Conservation (phyloP, 192 early-diverging fungal species). For the Mortierella hygrophila region DNA sequence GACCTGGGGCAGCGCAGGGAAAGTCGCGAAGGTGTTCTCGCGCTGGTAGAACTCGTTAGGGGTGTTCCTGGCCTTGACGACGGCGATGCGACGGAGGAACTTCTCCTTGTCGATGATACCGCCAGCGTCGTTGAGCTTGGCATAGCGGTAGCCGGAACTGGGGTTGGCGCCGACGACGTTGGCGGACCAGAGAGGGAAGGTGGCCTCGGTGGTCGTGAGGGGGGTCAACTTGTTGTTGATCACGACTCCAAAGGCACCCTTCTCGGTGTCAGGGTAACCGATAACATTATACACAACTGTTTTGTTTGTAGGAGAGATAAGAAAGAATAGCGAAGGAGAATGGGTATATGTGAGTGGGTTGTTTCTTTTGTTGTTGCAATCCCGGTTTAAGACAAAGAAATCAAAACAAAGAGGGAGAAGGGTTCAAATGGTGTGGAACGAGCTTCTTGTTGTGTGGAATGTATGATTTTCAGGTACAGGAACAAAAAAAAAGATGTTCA, state of each 20-base stretch:
- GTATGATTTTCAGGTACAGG: not conserved
- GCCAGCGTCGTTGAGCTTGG: constrained; percentile 18
- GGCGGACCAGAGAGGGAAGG: constrained; percentile 48
- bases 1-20: constrained; percentile 31
- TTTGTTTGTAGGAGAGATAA: not conserved
- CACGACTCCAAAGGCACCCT: constrained; percentile 27
- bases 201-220: constrained; percentile 22
- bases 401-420: not conserved
- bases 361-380: not conserved
- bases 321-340: not conserved
- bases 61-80: constrained; percentile 25
- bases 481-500: no score
- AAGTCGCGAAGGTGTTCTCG: constrained; percentile 7
- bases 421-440: not conserved
- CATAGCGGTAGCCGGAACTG: constrained; percentile 20
- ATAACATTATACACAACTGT: constrained; percentile 47
- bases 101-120: constrained; percentile 7
- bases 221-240: constrained; percentile 23
- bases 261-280: constrained; percentile 25
- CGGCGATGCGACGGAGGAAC: constrained; percentile 16
- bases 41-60: constrained; percentile 37
- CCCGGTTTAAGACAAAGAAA: not conserved
- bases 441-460: not conserved
- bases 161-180: constrained; percentile 24
- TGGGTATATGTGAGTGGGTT: not conserved